Evolutionary conservation across 2,329 filamentous ascomycete genomes (phyloP), one percentile per base, ranked within the genome.

Genomic region (Fusarium sp.): DNA sequence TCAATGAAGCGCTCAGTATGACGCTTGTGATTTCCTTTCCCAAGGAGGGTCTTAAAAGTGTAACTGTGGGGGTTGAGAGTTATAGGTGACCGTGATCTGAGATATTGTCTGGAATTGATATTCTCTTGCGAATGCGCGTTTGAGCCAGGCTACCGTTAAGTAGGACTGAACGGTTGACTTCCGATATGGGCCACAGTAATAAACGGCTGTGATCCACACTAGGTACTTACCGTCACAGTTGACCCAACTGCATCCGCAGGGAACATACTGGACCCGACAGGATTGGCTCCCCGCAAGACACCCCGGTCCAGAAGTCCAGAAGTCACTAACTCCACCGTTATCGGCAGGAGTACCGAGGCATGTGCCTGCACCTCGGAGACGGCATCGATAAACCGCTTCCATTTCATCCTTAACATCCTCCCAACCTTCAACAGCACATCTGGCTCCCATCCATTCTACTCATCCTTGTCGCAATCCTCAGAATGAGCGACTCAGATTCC

Each of bases 401-500:
- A 30, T 46, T 42, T 37, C 47, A 30, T 48, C 53, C 53, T 47
- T 44, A 54, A 57, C 47, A 32, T 27, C 40, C 27, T 41, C 30
- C 16, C n/a, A 47, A 12, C 29, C 22, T 41, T 60, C 47, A 16
- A 20, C 40, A 22, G 12, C 27, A 25, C 41, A n/a, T 18, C 47
- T 40, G 22, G 45, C 16, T 22, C 22, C 7, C 12, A 44, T 9
- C 14, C 32, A 13, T 45, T 10, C 11, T 44, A 42, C 4, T 16
- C 30, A 40, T 30, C 45, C 24, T 25, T 29, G 20, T 27, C 14
- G 4, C 6, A 29, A 12, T 29, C n/a, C 20, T 40, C 52, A 74
- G 29, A 25, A 81, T 81, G 80, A 73, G 76, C 61, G 78, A 80
- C 65, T 70, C 78, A 13, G 74, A 80, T 61, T 71, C 76, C 8